phyloP scores from a whole-genome alignment of 768 basidiomycete species.

The Suillus weaverae region DNA sequence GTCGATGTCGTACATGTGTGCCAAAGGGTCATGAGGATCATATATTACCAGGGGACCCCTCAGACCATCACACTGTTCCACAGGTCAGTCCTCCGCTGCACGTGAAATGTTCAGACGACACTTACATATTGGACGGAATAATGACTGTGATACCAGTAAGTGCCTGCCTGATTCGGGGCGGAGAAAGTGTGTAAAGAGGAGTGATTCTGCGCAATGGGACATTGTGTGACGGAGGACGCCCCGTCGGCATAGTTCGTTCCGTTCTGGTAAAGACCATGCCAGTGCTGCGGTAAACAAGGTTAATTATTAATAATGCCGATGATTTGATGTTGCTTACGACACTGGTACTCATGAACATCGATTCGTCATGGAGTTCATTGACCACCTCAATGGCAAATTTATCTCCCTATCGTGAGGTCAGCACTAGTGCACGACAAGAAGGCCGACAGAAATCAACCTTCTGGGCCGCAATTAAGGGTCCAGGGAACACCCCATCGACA shows the following conservation, averaged over 20 bases:
- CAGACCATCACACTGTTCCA: constrained; percentile 15
- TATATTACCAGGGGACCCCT: constrained; percentile 15
- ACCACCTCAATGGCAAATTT: constrained; percentile 45
- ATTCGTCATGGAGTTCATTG: constrained; percentile 42
- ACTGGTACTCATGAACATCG: constrained; percentile 51
- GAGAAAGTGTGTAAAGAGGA: constrained; percentile 39
- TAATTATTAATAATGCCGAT: not conserved
- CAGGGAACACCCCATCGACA: constrained; percentile 44
- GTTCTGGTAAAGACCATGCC: constrained; percentile 29
- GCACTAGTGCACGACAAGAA: not conserved
- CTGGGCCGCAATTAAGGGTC: constrained; percentile 40
- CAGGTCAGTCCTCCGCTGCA: not conserved
- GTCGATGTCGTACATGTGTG: constrained; percentile 17
- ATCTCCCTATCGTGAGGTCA: constrained; percentile 32
- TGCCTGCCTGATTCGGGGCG: constrained; percentile 33
- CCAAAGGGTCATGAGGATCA: constrained; percentile 23
- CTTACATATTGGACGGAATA: constrained; percentile 19
- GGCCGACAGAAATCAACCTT: constrained; percentile 27
- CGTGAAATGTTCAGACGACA: not conserved
- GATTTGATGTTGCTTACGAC: constrained; percentile 38
- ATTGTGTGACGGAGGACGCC: constrained; percentile 38
- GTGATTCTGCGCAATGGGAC: constrained; percentile 35
- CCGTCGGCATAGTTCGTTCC: constrained; percentile 29
- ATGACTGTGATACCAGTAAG: constrained; percentile 37
- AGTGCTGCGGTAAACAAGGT: constrained; percentile 12